Evolutionary conservation across 1,284 basidiomycete genomes (phyloP).

Genomic region (Agaricales sp.): DNA sequence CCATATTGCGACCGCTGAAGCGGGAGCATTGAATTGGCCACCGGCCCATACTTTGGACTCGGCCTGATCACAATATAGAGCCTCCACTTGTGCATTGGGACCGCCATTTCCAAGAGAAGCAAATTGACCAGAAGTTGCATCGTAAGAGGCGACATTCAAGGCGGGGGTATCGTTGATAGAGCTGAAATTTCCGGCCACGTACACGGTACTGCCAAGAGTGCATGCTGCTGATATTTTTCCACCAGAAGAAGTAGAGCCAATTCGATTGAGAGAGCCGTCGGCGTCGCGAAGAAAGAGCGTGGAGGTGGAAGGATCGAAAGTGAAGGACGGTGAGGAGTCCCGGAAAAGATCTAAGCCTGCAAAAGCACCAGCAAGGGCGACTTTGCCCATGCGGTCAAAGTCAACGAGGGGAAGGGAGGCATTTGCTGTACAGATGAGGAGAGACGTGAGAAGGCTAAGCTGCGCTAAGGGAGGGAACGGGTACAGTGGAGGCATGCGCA

Average conservation of each 20-base stretch:
- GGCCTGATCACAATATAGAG: constrained; percentile 76
- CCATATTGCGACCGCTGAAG: constrained; percentile 74
- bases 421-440: constrained; percentile 26
- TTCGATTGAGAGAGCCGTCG: constrained; percentile 49
- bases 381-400: constrained; percentile 84
- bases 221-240: constrained; percentile 62
- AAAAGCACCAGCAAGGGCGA: constrained; percentile 81
- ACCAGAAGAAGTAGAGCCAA: constrained; percentile 63
- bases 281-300: constrained; percentile 59
- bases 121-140: constrained; percentile 47
- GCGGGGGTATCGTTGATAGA: constrained; percentile 48
- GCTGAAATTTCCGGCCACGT: constrained; percentile 70
- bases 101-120: constrained; percentile 47
- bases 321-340: constrained; percentile 35
- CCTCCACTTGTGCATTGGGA: constrained; percentile 62
- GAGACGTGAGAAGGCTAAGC: constrained; percentile 11
- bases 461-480: constrained; percentile 5
- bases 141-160: constrained; percentile 67
- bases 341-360: constrained; percentile 73
- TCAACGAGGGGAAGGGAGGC: constrained; percentile 74
- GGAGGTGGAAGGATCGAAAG: constrained; percentile 56
- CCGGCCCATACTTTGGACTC: constrained; percentile 77
- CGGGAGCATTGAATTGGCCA: constrained; percentile 68
- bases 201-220: constrained; percentile 50
- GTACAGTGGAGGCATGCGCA: constrained; percentile 2